Base-by-base conservation (phyloP, 1,284 basidiomycete genomes). In the Fomitopsis betulina region DNA sequence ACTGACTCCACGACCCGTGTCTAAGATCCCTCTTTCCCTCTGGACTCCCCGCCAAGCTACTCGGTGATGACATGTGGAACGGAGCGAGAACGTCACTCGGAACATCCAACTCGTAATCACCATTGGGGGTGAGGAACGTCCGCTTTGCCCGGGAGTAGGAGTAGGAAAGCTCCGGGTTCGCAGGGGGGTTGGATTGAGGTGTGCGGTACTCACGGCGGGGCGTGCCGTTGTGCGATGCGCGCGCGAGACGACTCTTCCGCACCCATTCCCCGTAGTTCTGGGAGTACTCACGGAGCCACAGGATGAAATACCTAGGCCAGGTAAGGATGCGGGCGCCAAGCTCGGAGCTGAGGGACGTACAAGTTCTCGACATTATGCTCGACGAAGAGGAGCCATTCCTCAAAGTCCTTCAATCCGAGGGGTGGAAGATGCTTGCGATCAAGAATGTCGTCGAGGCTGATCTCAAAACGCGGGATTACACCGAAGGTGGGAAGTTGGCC, bases 361-460 rank as follows among this genome's bases (percentile, higher is more conserved):
- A 91, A 77, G 65, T 89, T 89, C 68, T 90, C 87, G 27, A 85
- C 81, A 50, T 76, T 78, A 55, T 79, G 78, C 65, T 91, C 89
- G 53, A 88, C 86, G 70, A 87, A 89, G 37, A 91, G 75, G 51
- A 91, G 73, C 80, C 89, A 91, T 70, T 91, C 89, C 73, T 91
- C 88, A 59, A 91, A 84, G 70, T 91, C 89, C 70, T 91, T 91
- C 63, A 91, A 76, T 39, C 84, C 86, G 9, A 90, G 79, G 3
- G 88, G 87, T 0, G 88, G 87, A 0, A 90, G 76, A 68, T 89
- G 87, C 60, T 84, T 85, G 60, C 86, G 79, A 54, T 85, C 78
- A 56, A 90, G 76, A 5, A 90, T 80, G 67, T 90, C 88, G 49
- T 89, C 84, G 45, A 90, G 78, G 30, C 77, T 76, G 62, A 90